Conservation (phyloP, 352 stramenopile species). For the Globisporangium radiosum region DNA sequence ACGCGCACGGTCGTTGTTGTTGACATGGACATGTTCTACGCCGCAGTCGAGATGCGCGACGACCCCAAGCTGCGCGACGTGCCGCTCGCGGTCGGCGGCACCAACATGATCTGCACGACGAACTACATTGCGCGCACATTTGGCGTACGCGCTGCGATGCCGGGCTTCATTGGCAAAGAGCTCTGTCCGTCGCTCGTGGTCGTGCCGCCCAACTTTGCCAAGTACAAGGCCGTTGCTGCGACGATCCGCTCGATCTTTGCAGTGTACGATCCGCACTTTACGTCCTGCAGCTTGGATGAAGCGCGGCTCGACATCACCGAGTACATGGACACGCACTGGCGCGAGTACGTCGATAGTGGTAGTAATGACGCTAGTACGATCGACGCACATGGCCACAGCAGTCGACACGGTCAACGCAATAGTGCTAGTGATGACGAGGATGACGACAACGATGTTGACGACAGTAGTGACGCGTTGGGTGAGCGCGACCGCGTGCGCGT, state of each 20-base stretch:
- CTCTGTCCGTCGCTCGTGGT: slow-evolving; percentile 93
- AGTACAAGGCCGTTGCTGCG: slow-evolving; percentile 82
- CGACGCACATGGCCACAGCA: neutral
- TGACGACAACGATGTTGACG: slow-evolving; percentile 8
- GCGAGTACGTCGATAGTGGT: slow-evolving; percentile 21
- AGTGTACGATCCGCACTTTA: slow-evolving; percentile 92
- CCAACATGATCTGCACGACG: slow-evolving; percentile 93
- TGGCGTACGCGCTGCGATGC: slow-evolving; percentile 94
- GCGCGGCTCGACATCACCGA: slow-evolving; percentile 92
- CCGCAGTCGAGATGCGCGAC: slow-evolving; percentile 93
- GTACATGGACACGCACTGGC: slow-evolving; percentile 71
- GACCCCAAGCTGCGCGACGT: slow-evolving; percentile 81
- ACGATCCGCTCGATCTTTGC: slow-evolving; percentile 81
- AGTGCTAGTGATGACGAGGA: slow-evolving; percentile 4
- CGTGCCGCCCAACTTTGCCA: slow-evolving; percentile 85
- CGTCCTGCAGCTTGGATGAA: slow-evolving; percentile 92
- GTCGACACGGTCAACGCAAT: neutral
- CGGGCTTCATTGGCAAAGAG: slow-evolving; percentile 94
- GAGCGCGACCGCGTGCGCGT: slow-evolving; percentile 24
- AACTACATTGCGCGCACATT: slow-evolving; percentile 95
- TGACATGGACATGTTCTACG: slow-evolving; percentile 99
- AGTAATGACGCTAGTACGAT: too few relatives aligned
- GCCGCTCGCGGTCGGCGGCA: slow-evolving; percentile 89
- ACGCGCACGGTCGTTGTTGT: slow-evolving; percentile 82
- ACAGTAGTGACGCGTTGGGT: neutral